phyloP scores from a whole-genome alignment of 345 rosid species.

The Sisymbrium irio region DNA sequence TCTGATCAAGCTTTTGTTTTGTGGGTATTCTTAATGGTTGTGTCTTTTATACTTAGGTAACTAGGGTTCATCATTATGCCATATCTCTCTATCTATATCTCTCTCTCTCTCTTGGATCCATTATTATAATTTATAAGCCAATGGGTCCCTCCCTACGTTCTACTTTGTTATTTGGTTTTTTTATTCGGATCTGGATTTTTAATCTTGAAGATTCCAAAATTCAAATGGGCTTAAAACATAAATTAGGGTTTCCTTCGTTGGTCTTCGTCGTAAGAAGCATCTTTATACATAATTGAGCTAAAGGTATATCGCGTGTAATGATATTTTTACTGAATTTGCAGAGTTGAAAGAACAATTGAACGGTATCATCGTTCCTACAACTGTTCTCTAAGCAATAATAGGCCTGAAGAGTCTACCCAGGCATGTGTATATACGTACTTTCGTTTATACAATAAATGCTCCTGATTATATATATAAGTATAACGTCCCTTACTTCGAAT shows the following conservation, averaged over 20 bases:
- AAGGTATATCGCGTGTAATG: not conserved
- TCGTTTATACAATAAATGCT: not conserved
- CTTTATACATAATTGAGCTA: not conserved
- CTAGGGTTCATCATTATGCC: slow-evolving; percentile 25
- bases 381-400: slow-evolving; percentile 50
- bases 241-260: slow-evolving; percentile 29
- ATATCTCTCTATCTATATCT: not conserved
- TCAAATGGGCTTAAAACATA: not conserved
- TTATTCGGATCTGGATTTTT: not conserved
- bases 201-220: not conserved
- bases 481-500: not conserved
- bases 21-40: slow-evolving; percentile 20
- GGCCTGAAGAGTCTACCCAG: slow-evolving; percentile 64
- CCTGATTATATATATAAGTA: not conserved
- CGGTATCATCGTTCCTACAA: slow-evolving; percentile 67
- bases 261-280: slow-evolving; percentile 24
- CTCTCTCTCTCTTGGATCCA: slow-evolving; percentile 11
- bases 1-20: slow-evolving; percentile 16
- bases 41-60: slow-evolving; percentile 21
- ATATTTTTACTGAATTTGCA: slow-evolving; percentile 23
- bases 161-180: slow-evolving; percentile 2
- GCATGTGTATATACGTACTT: slow-evolving; percentile 32
- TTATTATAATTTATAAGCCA: not conserved
- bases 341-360: slow-evolving; percentile 61
- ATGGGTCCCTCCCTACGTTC: slow-evolving; percentile 13